Evolutionary conservation across 2,329 filamentous ascomycete genomes (phyloP), one percentile per base, ranked within the genome.

Genomic region (Geosmithia putterillii): DNA sequence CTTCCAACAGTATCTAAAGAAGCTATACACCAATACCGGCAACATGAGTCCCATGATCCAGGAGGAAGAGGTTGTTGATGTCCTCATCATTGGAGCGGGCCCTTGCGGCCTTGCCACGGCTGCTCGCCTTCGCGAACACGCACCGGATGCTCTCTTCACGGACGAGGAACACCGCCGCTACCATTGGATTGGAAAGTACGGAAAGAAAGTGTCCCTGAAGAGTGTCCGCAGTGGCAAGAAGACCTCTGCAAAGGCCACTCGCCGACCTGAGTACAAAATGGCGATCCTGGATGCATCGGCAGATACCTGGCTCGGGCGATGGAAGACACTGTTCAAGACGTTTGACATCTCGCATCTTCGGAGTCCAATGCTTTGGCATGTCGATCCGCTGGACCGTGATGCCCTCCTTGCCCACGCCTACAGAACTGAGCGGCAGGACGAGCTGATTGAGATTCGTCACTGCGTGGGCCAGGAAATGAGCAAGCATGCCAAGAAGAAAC

Each of bases 111-210:
- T 90, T 3, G 83, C 82, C 5, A 75, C 83, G 6, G 83, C 86
- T 8, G 78, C 83, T 1, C 74, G 85, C 4, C 70, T 90, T 1
- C 72, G 74, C 37, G 85, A 90, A 59, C 69, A 73, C 44, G 83
- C 82, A 0, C 85, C 85, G 0, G 85, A 81, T 0, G 83, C 85
- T 2, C 76, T 88, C 42, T 90, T 90, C 61, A 89, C 85, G 0
- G 84, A 90, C 54, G 83, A 86, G 50, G 86, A 90, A 54, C 84
- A 90, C 53, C 77, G 81, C 37, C 72, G 85, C n/a, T 90, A 85
- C 56, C 78, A 85, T 58, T 88, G 83, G 81, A 80, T 87, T 45
- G 71, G 71, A 45, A 81, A 79, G 44, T 74, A 86, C 54, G 71
- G 72, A 22, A 69, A 69, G 22, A 73, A 74, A 23, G 74, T 79